phyloP scores from a whole-genome alignment of 2,329 filamentous ascomycete species.

The Parafenestella ontariensis region DNA sequence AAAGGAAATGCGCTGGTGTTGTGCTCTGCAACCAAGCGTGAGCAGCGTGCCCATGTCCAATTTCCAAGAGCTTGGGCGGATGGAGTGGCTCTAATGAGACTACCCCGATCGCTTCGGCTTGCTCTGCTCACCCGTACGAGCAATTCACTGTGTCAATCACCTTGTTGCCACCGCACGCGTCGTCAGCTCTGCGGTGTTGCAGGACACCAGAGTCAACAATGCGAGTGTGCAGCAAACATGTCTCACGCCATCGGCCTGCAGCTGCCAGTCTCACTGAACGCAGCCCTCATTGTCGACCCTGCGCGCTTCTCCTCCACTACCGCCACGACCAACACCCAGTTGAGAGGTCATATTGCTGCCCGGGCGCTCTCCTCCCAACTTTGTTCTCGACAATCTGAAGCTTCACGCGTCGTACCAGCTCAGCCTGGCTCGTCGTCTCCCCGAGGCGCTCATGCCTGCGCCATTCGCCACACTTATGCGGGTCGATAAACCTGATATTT shows the following conservation, averaged over 20 bases:
- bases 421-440: neutral
- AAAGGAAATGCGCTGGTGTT: slow-evolving; percentile 16
- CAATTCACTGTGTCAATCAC: slow-evolving; percentile 1
- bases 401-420: neutral
- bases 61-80: slow-evolving; percentile 15
- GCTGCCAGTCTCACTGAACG: slow-evolving; percentile 3
- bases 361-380: no score
- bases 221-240: neutral
- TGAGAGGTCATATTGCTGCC: no score
- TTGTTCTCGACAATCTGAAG: neutral
- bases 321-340: no score
- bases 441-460: neutral
- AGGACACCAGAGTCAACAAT: neutral
- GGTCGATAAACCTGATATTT: neutral
- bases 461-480: slow-evolving; percentile 6
- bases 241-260: neutral
- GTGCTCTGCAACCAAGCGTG: slow-evolving; percentile 10
- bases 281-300: slow-evolving; percentile 1
- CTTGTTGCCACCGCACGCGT: slow-evolving; percentile 8
- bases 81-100: slow-evolving; percentile 3
- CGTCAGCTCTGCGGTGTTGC: slow-evolving; percentile 3
- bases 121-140: neutral
- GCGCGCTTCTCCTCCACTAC: neutral
- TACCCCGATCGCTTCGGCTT: slow-evolving; percentile 2
- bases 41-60: slow-evolving; percentile 14